Conservation (phyloP, 179 eudicot genomes). For the Dionaea muscipula region DNA sequence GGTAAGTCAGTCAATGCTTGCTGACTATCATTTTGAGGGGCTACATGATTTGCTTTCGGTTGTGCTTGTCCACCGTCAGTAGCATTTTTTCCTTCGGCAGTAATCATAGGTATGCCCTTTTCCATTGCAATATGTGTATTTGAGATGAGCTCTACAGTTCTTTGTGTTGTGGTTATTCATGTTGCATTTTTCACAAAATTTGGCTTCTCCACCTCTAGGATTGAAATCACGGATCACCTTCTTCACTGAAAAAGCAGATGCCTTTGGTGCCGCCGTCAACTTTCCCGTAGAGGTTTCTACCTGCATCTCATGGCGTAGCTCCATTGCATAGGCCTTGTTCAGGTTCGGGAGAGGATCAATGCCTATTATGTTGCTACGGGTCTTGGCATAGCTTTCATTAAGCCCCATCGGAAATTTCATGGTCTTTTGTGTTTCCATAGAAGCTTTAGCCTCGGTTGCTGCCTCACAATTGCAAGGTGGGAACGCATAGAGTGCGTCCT, state of each 20-base stretch:
- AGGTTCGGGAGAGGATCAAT: conserved; percentile 4
- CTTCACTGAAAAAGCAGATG: conserved; percentile 6
- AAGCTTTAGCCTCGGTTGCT: background rate
- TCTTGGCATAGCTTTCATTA: background rate
- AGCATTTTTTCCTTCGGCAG: background rate
- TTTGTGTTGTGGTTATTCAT: conserved; percentile 10
- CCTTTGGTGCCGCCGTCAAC: background rate
- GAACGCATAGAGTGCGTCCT: background rate
- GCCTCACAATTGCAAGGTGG: conserved; percentile 8
- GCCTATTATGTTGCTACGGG: background rate
- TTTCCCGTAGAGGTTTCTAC: background rate
- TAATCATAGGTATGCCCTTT: conserved; percentile 8
- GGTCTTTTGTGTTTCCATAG: conserved; percentile 8
- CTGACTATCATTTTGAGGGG: background rate
- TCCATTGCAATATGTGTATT: background rate
- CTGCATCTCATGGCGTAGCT: conserved; percentile 2
- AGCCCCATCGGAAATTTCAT: conserved; percentile 9
- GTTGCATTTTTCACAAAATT: conserved; percentile 11
- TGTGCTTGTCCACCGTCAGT: background rate
- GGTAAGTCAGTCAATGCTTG: background rate
- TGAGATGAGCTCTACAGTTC: conserved; percentile 7
- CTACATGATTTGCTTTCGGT: background rate
- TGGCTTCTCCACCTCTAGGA: background rate
- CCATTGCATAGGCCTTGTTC: conserved; percentile 6
- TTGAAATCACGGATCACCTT: background rate